phyloP scores from a whole-genome alignment of 106 monocot species.

The Cymbidium sinense region DNA sequence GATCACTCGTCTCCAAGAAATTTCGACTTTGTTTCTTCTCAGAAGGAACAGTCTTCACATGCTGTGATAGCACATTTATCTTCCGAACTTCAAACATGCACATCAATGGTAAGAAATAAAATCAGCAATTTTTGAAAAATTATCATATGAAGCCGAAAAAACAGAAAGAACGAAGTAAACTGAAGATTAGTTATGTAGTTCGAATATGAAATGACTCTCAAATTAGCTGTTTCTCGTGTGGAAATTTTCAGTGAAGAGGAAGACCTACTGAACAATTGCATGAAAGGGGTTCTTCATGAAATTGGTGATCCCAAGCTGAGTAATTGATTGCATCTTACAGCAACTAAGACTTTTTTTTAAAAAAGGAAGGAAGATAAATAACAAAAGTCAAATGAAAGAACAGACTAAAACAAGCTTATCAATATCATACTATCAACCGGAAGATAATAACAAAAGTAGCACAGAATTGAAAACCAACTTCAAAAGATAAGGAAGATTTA shows the following conservation, averaged over 20 bases:
- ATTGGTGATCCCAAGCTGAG: not conserved
- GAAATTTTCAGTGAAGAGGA: not conserved
- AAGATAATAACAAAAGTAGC: not conserved
- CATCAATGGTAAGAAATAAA: not conserved
- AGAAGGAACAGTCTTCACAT: constrained; percentile 32
- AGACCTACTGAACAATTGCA: not conserved
- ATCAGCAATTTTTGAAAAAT: not conserved
- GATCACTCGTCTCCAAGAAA: constrained; percentile 65
- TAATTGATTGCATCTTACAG: not conserved
- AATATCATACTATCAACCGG: not conserved
- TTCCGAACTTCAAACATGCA: constrained; percentile 52
- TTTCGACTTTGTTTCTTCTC: constrained; percentile 72
- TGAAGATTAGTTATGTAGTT: not conserved
- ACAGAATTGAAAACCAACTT: not conserved
- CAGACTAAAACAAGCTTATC: not conserved
- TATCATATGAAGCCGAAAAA: not conserved
- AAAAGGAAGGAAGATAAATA: not conserved
- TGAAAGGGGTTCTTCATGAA: not conserved
- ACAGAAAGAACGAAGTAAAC: no score
- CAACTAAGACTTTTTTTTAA: no score
- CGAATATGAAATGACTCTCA: not conserved
- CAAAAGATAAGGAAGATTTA: not conserved
- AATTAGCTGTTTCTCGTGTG: not conserved
- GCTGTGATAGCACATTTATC: constrained; percentile 41
- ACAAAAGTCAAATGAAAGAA: not conserved